These are phyloP conservation scores for Euptelea pleiosperma DNA, from an alignment of 164 flowering plant species.

Conservation along the genomic window DNA sequence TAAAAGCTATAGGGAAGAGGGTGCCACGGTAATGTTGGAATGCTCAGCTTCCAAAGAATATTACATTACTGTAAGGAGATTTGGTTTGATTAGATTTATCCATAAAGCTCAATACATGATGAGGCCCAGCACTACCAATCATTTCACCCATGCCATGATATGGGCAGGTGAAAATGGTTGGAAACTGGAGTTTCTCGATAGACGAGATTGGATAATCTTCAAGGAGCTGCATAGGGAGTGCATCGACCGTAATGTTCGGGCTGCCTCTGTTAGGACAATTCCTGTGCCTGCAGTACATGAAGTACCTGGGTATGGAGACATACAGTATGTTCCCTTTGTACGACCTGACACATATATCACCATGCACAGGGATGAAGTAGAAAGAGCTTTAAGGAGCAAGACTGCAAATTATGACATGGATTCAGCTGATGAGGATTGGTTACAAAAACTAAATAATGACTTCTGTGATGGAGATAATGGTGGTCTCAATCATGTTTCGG, in stretches of 20 bases:
- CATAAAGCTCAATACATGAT: slow-evolving; percentile 49
- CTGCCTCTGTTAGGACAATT: slow-evolving; percentile 37
- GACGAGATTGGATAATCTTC: slow-evolving; percentile 66
- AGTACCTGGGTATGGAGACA: slow-evolving; percentile 37
- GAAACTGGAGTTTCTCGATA: slow-evolving; percentile 77
- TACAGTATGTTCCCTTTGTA: slow-evolving; percentile 25
- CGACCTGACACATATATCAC: slow-evolving; percentile 63
- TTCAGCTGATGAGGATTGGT: slow-evolving; percentile 83
- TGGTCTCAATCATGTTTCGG: slow-evolving; percentile 31
- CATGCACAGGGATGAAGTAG: slow-evolving; percentile 50
- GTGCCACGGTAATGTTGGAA: slow-evolving; percentile 49
- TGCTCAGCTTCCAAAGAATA: slow-evolving; percentile 45
- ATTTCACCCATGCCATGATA: slow-evolving; percentile 61
- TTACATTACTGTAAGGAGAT: slow-evolving; percentile 48
- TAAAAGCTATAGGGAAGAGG: slow-evolving; percentile 63
- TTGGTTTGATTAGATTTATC: slow-evolving; percentile 41
- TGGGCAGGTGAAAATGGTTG: slow-evolving; percentile 63
- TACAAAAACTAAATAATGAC: slow-evolving; percentile 44
- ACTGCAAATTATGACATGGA: slow-evolving; percentile 72
- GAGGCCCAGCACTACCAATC: slow-evolving; percentile 57
- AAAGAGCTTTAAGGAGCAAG: slow-evolving; percentile 54
- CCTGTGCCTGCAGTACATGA: slow-evolving; percentile 79
- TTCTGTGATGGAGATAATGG: slow-evolving; percentile 21
- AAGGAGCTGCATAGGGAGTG: slow-evolving; percentile 80
- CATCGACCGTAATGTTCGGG: slow-evolving; percentile 46